Percentiles rank a stretch among this genome's conserved stretches.
Conservation (phyloP, 345 rosid genomes). For the rapeseed (Brassica napus) region Da-Ae NC_063441.1:15600001-15600500, state of each 20-base stretch:
- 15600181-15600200: slow-evolving; percentile 76
- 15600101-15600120: slow-evolving; percentile 68
- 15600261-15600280: slow-evolving; percentile 60
- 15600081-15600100: slow-evolving; percentile 66
- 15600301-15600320: slow-evolving; percentile 85
- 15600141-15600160: slow-evolving; percentile 88
- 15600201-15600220: slow-evolving; percentile 75
- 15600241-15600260: neutral
- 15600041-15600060: slow-evolving; percentile 78
- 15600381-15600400: slow-evolving; percentile 90
- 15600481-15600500: slow-evolving; percentile 57
- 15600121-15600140: slow-evolving; percentile 81
- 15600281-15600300: slow-evolving; percentile 98
- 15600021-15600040: slow-evolving; percentile 58
- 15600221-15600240: neutral
- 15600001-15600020: slow-evolving; percentile 28
- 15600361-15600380: slow-evolving; percentile 95
- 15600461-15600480: slow-evolving; percentile 73
- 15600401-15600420: slow-evolving; percentile 89
- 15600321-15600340: slow-evolving; percentile 98
- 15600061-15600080: slow-evolving; percentile 34
- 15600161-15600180: slow-evolving; percentile 83
- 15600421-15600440: slow-evolving; percentile 91
- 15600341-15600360: slow-evolving; percentile 99
- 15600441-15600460: slow-evolving; percentile 84